These are phyloP conservation scores for Ceratocystis harringtonii DNA, from an alignment of 2,329 filamentous ascomycete species.

Conservation along the genomic window DNA sequence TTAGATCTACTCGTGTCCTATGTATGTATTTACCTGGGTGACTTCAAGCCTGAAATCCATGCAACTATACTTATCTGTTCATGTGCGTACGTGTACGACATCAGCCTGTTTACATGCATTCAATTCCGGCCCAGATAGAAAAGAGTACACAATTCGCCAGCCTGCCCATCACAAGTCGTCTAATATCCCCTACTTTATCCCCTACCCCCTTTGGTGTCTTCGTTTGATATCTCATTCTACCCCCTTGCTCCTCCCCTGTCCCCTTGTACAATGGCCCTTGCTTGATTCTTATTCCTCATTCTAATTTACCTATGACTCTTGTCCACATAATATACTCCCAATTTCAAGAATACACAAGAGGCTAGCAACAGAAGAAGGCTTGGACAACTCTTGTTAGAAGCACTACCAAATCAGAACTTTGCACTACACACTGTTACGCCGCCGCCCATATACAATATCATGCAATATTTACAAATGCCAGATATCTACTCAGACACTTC, in stretches of 20 bases:
- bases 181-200: neutral
- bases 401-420: neutral
- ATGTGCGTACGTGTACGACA: neutral
- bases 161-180: neutral
- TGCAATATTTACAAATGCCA: neutral
- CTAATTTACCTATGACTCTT: neutral
- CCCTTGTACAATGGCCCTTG: neutral
- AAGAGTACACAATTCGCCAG: neutral
- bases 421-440: too few relatives aligned
- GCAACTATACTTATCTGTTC: neutral
- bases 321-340: neutral
- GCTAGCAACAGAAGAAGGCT: neutral
- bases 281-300: neutral
- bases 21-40: neutral
- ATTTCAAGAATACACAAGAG: neutral
- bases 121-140: neutral
- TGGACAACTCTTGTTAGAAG: neutral
- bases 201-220: neutral
- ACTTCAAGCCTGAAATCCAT: neutral
- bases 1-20: neutral
- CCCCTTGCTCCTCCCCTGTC: neutral
- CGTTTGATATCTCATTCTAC: neutral
- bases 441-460: neutral
- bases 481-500: neutral
- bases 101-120: neutral